Evolutionary conservation across 352 stramenopile genomes (phyloP), one percentile per base, ranked within the genome.

Genomic region (Pythium sukuiense): DNA sequence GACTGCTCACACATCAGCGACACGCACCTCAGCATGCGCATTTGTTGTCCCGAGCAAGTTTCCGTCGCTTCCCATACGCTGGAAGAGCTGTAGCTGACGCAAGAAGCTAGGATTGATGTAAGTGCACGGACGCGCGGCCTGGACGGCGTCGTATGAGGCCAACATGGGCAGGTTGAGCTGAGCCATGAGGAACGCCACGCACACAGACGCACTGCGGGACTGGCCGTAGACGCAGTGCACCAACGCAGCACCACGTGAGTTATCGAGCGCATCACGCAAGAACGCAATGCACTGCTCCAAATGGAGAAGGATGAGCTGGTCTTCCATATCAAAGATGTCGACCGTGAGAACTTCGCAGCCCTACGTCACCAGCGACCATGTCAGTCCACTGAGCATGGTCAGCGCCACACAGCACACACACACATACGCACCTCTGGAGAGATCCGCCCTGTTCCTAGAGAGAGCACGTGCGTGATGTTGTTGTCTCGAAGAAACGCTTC

Each of bases 171-270:
- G 55, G 13, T 57, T 61, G 37, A 68, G 67, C 11, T 57, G 67
- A 16, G 71, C 69, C 87, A 95, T 95, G 52, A 93, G 57, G 71
- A 78, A 93, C 29, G 87, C 87, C 24, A 95, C 79, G 54, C 82
- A 92, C 48, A 93, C 74, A 16, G 83, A 65, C 37, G 83, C 85
- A 45, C 83, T 92, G 49, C 87, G 81, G 9, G 83, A 92, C 63
- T 95, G 87, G 24, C 87, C 87, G 56, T 92, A 91, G 4, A 88
- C 84, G 45, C 87, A 95, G 50, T 95, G 85, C 49, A 95, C 87
- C 30, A 93, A 72, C 55, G 76, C 79, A 2, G 43, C 16, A 2
- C 41, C 39, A 0, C 57, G 43, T 12, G 18, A 27, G 8, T 54
- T 14, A 4, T 55, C 50, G 2, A 69, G 6, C 13, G 41, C 55